These are phyloP conservation scores for Cordyceps militaris DNA, from an alignment of 2,329 filamentous ascomycete genomes.

Conservation along the genomic window DNA sequence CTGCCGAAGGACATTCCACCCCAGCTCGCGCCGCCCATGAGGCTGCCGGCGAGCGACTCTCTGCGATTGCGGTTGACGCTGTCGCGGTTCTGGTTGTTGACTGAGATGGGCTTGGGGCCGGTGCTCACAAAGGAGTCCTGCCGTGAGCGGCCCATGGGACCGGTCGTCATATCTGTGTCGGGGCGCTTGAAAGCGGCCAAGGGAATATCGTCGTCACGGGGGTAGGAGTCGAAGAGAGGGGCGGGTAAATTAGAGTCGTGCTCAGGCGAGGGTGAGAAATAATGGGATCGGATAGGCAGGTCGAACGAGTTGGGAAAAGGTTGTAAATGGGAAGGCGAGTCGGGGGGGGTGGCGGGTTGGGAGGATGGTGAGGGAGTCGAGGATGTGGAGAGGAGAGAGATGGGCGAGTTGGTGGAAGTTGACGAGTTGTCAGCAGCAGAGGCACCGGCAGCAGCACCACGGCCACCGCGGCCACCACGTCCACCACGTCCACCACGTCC, in stretches of 20 bases:
- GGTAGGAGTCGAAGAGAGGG: conserved; percentile 19
- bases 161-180: conserved; percentile 49
- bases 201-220: conserved; percentile 21
- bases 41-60: conserved; percentile 56
- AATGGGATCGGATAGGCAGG: not conserved
- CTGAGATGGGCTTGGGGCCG: conserved; percentile 59
- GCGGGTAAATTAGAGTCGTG: conserved; percentile 18
- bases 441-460: not conserved
- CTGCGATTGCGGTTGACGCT: conserved; percentile 49
- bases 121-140: conserved; percentile 61
- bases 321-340: conserved; percentile 11
- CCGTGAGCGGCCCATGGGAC: conserved; percentile 48
- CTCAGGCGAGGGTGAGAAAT: not conserved
- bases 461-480: too few relatives aligned
- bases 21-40: conserved; percentile 89
- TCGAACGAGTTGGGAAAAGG: conserved; percentile 19
- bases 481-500: too few relatives aligned
- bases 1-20: conserved; percentile 93
- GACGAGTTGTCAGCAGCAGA: not conserved
- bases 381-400: conserved; percentile 13
- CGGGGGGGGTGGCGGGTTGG: conserved; percentile 18
- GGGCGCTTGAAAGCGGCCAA: conserved; percentile 20
- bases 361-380: conserved; percentile 20
- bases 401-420: conserved; percentile 8
- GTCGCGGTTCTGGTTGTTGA: conserved; percentile 58